These are phyloP conservation scores for Brettanomyces custersianus DNA, from an alignment of 805 yeast genomes.

Conservation along the genomic window DNA sequence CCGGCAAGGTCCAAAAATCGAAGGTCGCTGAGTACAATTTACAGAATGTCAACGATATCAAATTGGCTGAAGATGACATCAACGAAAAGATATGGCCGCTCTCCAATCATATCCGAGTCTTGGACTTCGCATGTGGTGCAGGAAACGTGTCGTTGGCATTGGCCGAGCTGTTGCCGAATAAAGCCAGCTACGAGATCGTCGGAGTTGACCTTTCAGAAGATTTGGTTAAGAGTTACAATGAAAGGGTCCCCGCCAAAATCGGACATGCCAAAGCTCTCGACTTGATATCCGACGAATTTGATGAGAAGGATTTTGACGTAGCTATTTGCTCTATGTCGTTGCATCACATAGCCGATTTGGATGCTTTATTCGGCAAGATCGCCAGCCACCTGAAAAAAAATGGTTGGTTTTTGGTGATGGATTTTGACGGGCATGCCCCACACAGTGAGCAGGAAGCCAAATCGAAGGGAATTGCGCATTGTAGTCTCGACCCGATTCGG, in stretches of 20 bases:
- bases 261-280: conserved; percentile 1
- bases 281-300: not conserved
- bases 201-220: conserved; percentile 1
- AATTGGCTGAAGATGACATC: not conserved
- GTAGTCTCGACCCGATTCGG: not conserved
- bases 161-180: not conserved
- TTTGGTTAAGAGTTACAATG: conserved; percentile 1
- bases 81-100: not conserved
- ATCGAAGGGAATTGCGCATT: conserved; percentile 1
- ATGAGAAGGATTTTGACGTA: not conserved
- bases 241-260: not conserved
- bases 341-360: conserved; percentile 1
- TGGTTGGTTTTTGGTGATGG: conserved; percentile 4
- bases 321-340: conserved; percentile 2
- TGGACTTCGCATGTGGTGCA: conserved; percentile 3
- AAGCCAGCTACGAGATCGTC: not conserved
- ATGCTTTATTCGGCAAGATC: not conserved
- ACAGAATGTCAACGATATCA: not conserved
- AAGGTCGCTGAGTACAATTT: not conserved
- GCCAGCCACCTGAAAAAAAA: not conserved
- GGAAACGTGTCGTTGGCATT: conserved; percentile 1
- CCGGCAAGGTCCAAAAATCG: not conserved
- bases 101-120: not conserved
- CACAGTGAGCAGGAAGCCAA: not conserved
- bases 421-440: conserved; percentile 1